Evolutionary conservation across 2,329 filamentous ascomycete species (phyloP), one percentile per base, ranked within the genome.

Genomic region (Colletotrichum trifolii): DNA sequence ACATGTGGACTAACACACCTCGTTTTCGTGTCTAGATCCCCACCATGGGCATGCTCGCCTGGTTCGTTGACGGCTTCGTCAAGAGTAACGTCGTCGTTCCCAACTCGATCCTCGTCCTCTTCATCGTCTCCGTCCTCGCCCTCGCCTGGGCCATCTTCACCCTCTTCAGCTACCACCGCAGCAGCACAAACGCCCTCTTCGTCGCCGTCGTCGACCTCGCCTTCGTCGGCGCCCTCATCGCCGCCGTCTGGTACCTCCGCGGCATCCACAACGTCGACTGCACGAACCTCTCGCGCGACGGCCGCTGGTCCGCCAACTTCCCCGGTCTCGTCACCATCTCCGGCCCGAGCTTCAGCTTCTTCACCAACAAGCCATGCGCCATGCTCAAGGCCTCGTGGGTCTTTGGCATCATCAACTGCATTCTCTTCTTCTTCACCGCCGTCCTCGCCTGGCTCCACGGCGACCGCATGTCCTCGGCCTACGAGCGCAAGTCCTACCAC

Each of bases 341-440:
- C 36, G 76, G 85, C 40, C 82, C 82, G 52, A 79, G 78, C 55
- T 83, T 87, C 64, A 77, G 83, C 46, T 73, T 89, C 45, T 77
- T 84, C 57, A 77, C 89, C 42, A 84, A 92, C 77, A 95, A 95
- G 83, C 87, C 88, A 6, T 98, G 95, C 79, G 87, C 91, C 54
- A 96, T 97, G 93, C 87, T 97, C 73, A 98, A 97, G 86, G 91
- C 94, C 1, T 86, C 84, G 70, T 98, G 93, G 79, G 95, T 93
- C 3, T 89, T 97, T 70, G 93, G 87, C 53, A 97, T 98, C 76
- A 96, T 97, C 85, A 92, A 96, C 76, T 82, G 83, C 69, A 81
- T 96, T 69, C 90, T 94, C 75, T 97, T 97, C 80, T 89, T 91
- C 76, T 82, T 91, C 73, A 96, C 93, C 4, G 86, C 88, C 55